Base-by-base conservation (phyloP, 2,329 filamentous ascomycete genomes). In the Aspergillus sergii region DNA sequence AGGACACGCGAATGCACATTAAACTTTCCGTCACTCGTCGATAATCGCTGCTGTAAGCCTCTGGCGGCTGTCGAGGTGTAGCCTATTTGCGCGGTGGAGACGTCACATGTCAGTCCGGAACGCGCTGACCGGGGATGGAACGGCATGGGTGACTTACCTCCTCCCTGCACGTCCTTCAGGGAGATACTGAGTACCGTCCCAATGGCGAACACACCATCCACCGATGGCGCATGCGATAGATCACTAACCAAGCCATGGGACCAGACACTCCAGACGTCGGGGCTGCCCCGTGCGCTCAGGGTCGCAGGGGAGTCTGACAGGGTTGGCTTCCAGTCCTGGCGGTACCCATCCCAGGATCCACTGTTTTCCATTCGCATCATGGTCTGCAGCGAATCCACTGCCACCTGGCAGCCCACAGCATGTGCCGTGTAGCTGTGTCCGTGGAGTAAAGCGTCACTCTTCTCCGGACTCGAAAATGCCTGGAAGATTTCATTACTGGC, bases 341-440 rank as follows among this genome's bases (percentile, higher is more conserved):
- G 85, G 61, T 84, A 88, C 65, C 69, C 79, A 63, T 84, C 75
- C 90, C 90, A 93, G 0, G 78, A 77, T 0, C 85, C 86, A 0
- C 74, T 70, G 0, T 69, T 69, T 3, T 91, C 87, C 81, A 93
- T 85, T 1, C 77, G 71, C 51, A 81, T 75, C 83, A 94, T 86
- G 45, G 83, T 82, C 10, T 77, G 74, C 10, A 96, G 74, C 1
- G 88, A 89, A 57, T 87, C 86, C n/a, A 90, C 82, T 0, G 90
- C 93, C 0, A 96, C 91, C 51, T 90, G 86, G 69, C 92, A 96
- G 0, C 92, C 93, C 1, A 95, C 85, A 0, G 93, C 85, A 75
- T 96, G 92, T 0, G 92, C 92, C 0, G 92, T 96, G 77, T 96
- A 96, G 75, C 91, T 94, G 74, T 96, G 92, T 0, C 92, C 92